These are phyloP conservation scores for Cryptococcus floricola DNA, from an alignment of 1,284 basidiomycete genomes.

Conservation along the genomic window DNA sequence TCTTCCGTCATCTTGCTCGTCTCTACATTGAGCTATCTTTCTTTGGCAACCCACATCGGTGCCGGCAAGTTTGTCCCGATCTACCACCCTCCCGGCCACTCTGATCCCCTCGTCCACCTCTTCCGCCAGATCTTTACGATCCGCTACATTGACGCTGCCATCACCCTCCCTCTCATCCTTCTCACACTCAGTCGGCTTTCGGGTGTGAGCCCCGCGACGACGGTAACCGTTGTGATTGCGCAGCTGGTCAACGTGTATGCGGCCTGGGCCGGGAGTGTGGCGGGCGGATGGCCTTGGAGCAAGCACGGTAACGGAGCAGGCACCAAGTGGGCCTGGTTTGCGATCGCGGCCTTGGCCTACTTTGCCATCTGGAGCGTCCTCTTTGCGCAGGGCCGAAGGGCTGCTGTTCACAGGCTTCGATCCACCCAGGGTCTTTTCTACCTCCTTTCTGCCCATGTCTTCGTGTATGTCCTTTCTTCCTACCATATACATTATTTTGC, in stretches of 20 bases:
- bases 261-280: conserved; percentile 24
- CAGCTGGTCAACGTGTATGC: conserved; percentile 38
- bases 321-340: conserved; percentile 35
- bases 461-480: conserved; percentile 22
- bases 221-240: conserved; percentile 31
- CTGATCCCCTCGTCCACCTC: conserved; percentile 18
- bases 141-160: conserved; percentile 37
- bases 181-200: conserved; percentile 33
- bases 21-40: conserved; percentile 40
- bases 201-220: conserved; percentile 35
- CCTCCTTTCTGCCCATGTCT: conserved; percentile 30
- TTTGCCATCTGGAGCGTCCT: conserved; percentile 34
- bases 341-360: conserved; percentile 31
- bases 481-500: neutral
- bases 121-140: conserved; percentile 34
- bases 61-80: conserved; percentile 3
- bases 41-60: conserved; percentile 40
- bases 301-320: conserved; percentile 18
- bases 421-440: conserved; percentile 37
- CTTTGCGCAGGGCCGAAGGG: conserved; percentile 33
- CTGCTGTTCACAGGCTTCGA: conserved; percentile 26
- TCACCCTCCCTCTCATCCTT: conserved; percentile 39
- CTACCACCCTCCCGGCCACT: conserved; percentile 22
- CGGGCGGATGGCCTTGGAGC: neutral
- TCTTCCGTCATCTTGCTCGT: conserved; percentile 36